These are phyloP conservation scores for Exophiala sideris DNA, from an alignment of 2,329 filamentous ascomycete species.

Conservation along the genomic window DNA sequence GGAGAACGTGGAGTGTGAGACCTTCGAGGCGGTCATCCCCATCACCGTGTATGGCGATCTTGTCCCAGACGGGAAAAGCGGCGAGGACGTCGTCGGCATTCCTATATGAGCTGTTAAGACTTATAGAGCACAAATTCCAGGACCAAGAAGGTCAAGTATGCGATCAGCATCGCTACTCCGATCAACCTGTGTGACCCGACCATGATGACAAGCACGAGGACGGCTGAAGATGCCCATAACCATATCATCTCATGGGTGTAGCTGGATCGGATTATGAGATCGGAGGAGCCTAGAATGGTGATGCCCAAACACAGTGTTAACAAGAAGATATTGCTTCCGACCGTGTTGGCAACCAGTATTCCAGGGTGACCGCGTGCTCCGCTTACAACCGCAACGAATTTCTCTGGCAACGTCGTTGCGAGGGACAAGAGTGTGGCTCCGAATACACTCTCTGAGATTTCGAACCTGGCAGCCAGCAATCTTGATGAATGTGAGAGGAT, in stretches of 20 bases:
- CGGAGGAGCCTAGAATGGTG: slow-evolving; percentile 2
- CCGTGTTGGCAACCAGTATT: slow-evolving; percentile 52
- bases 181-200: slow-evolving; percentile 8
- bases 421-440: slow-evolving; percentile 49
- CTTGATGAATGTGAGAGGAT: slow-evolving; percentile 47
- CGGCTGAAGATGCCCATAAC: slow-evolving; percentile 5
- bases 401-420: slow-evolving; percentile 55
- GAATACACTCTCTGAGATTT: slow-evolving; percentile 47
- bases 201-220: slow-evolving; percentile 4
- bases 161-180: slow-evolving; percentile 32
- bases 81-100: slow-evolving; percentile 27
- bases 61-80: slow-evolving; percentile 38
- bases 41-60: slow-evolving; percentile 70
- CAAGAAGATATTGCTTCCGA: slow-evolving; percentile 55
- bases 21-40: slow-evolving; percentile 84
- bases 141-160: slow-evolving; percentile 35
- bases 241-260: slow-evolving; percentile 8
- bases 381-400: slow-evolving; percentile 50
- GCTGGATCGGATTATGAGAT: not conserved
- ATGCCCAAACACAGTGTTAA: slow-evolving; percentile 47
- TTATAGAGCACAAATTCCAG: slow-evolving; percentile 31
- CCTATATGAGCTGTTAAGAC: slow-evolving; percentile 25
- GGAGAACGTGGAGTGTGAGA: slow-evolving; percentile 77
- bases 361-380: slow-evolving; percentile 46
- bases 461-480: slow-evolving; percentile 40